Percentiles rank a stretch among this genome's conserved stretches.
Evolutionary conservation across 495 filamentous ascomycete species (phyloP).

Genomic region (Aspergillus baeticus): DNA sequence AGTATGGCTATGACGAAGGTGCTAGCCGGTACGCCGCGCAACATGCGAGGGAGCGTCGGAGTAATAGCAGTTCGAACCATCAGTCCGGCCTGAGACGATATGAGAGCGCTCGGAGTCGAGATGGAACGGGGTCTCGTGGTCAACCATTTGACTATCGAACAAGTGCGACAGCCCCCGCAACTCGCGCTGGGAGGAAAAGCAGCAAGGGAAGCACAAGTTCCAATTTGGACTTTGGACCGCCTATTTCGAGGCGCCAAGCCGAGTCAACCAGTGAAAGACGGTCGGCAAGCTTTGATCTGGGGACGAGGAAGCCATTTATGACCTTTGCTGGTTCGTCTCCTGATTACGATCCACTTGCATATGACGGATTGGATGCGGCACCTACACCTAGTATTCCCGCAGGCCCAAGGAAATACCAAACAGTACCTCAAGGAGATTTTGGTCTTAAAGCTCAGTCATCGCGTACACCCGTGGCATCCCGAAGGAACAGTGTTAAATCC

Average conservation of each 20-base stretch:
- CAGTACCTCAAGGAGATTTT: slow-evolving; percentile 27
- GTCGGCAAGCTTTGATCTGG: slow-evolving; percentile 79
- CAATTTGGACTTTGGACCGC: slow-evolving; percentile 61
- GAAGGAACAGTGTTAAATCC: slow-evolving; percentile 63
- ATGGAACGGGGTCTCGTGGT: slow-evolving; percentile 36
- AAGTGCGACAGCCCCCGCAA: slow-evolving; percentile 4
- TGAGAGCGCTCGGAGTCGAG: slow-evolving; percentile 57
- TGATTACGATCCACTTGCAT: slow-evolving; percentile 30
- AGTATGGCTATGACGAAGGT: slow-evolving; percentile 65
- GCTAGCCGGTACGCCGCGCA: slow-evolving; percentile 60
- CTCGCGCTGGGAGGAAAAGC: slow-evolving; percentile 49
- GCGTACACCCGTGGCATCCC: slow-evolving; percentile 39
- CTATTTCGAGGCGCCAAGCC: slow-evolving; percentile 48
- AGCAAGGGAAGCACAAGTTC: slow-evolving; percentile 75
- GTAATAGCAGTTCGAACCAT: slow-evolving; percentile 79
- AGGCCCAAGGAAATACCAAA: slow-evolving; percentile 59
- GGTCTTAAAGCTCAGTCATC: slow-evolving; percentile 46
- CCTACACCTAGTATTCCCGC: slow-evolving; percentile 84
- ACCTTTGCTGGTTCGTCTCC: slow-evolving; percentile 24
- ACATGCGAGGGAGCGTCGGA: slow-evolving; percentile 59
- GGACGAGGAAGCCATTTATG: slow-evolving; percentile 35
- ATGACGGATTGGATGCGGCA: slow-evolving; percentile 74
- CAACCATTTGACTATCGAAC: slow-evolving; percentile 26
- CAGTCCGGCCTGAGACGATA: slow-evolving; percentile 60
- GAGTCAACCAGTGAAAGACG: slow-evolving; percentile 57